These are phyloP conservation scores for Fusarium sp. DNA, from an alignment of 2,329 filamentous ascomycete genomes.

Conservation along the genomic window DNA sequence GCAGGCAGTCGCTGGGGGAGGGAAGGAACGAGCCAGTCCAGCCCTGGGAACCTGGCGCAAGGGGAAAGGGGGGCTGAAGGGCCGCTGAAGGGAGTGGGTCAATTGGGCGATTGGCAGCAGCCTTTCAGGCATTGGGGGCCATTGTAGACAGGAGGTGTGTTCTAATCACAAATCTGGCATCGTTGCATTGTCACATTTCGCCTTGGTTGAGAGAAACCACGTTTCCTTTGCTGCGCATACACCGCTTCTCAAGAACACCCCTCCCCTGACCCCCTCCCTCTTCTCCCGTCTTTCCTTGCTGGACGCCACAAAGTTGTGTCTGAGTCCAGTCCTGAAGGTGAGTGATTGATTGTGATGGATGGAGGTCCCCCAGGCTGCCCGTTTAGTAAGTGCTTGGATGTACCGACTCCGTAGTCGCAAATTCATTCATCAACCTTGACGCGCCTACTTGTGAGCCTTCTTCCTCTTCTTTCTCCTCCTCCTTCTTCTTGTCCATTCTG, in stretches of 20 bases:
- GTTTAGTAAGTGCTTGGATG: background rate
- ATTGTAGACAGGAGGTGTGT: conserved; percentile 18
- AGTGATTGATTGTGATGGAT: conserved; percentile 14
- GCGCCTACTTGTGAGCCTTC: conserved; percentile 17
- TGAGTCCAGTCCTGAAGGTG: conserved; percentile 11
- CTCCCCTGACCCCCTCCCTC: conserved; percentile 20
- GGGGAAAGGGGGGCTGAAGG: conserved; percentile 33
- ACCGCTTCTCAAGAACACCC: background rate
- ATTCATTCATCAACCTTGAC: conserved; percentile 32
- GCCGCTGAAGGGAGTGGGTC: conserved; percentile 6
- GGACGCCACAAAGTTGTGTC: conserved; percentile 14
- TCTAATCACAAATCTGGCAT: conserved; percentile 5
- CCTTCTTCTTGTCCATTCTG: background rate
- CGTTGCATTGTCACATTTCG: conserved; percentile 26
- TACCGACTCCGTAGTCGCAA: conserved; percentile 8
- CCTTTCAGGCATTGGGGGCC: conserved; percentile 21
- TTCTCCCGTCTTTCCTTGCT: conserved; percentile 26
- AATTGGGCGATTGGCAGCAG: conserved; percentile 17
- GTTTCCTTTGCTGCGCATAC: conserved; percentile 24
- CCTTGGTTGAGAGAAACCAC: conserved; percentile 28
- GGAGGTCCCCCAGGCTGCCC: background rate
- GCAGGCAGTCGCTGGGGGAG: conserved; percentile 28
- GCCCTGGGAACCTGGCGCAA: conserved; percentile 33
- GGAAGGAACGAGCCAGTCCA: conserved; percentile 27
- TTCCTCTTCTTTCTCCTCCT: background rate